phyloP scores from a whole-genome alignment of 2,329 filamentous ascomycete genomes.

The Hypoxylon sp. region DNA sequence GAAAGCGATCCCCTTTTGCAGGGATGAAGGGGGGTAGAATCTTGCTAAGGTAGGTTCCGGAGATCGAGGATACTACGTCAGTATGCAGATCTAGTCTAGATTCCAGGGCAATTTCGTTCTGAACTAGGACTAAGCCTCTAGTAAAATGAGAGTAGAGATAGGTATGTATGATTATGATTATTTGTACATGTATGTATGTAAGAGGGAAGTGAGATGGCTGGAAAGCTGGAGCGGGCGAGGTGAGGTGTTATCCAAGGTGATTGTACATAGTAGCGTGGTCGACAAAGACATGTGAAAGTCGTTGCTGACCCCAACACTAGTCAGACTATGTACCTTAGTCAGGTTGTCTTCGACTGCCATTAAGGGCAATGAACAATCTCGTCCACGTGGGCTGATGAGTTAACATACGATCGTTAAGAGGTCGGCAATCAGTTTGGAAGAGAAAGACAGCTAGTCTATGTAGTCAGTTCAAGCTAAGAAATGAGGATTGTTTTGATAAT shows the following conservation, averaged over 20 bases:
- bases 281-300: constrained; percentile 41
- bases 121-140: neutral
- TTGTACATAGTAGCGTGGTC: neutral
- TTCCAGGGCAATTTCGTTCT: constrained; percentile 1
- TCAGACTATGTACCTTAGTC: neutral
- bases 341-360: neutral
- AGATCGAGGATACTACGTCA: constrained; percentile 45
- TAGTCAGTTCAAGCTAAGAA: neutral
- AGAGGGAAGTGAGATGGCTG: too few relatives aligned
- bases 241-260: neutral
- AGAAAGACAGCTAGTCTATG: neutral
- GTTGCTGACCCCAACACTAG: constrained; percentile 17
- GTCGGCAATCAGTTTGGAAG: neutral
- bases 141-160: neutral
- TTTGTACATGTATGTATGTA: neutral
- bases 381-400: neutral
- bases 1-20: constrained; percentile 34
- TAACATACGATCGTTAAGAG: neutral
- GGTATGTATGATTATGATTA: neutral
- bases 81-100: constrained; percentile 33
- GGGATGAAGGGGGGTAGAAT: constrained; percentile 33
- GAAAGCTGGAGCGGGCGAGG: too few relatives aligned
- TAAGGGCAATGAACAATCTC: neutral
- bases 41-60: constrained; percentile 34
- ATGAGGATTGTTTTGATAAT: neutral